phyloP scores from a whole-genome alignment of 1,139 yeast genomes.

The Insectozyma bohioensis region DNA sequence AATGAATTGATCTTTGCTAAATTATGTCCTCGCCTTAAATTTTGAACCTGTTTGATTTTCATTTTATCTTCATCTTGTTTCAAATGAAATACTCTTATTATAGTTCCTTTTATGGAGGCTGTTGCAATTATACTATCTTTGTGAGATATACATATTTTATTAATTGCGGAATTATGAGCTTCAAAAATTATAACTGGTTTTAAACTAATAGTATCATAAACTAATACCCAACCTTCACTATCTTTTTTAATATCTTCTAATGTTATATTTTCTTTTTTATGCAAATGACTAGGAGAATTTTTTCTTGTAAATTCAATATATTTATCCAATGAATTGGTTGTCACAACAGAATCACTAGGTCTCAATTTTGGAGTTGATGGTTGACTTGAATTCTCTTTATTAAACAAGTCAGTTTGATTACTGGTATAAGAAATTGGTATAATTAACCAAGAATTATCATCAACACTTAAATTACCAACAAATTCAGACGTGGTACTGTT shows the following conservation, averaged over 20 bases:
- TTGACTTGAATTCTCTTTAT: conserved; percentile 13
- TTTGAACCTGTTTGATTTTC: conserved; percentile 37
- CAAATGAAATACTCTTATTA: conserved; percentile 50
- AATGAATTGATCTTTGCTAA: conserved; percentile 55
- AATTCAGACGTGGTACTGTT: conserved; percentile 30
- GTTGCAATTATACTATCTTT: conserved; percentile 61
- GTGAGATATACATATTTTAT: conserved; percentile 46
- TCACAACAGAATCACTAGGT: conserved; percentile 20
- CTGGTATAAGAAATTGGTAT: conserved; percentile 29
- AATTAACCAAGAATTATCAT: conserved; percentile 49
- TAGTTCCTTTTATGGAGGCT: conserved; percentile 72
- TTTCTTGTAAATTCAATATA: conserved; percentile 13
- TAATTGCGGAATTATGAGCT: conserved; percentile 56
- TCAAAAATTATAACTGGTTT: conserved; percentile 57
- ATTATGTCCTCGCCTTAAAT: conserved; percentile 71
- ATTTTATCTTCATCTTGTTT: conserved; percentile 15
- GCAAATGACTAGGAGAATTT: conserved; percentile 6
- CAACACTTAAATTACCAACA: conserved; percentile 50
- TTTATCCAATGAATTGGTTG: conserved; percentile 8
- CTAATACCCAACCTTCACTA: conserved; percentile 43
- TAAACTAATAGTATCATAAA: conserved; percentile 61
- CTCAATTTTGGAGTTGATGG: conserved; percentile 16
- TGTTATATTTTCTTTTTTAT: conserved; percentile 16
- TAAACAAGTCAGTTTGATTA: too few species aligned
- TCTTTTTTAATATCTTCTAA: conserved; percentile 27